Conservation (phyloP, 208 protist species). For the Entamoeba dispar region DNA sequence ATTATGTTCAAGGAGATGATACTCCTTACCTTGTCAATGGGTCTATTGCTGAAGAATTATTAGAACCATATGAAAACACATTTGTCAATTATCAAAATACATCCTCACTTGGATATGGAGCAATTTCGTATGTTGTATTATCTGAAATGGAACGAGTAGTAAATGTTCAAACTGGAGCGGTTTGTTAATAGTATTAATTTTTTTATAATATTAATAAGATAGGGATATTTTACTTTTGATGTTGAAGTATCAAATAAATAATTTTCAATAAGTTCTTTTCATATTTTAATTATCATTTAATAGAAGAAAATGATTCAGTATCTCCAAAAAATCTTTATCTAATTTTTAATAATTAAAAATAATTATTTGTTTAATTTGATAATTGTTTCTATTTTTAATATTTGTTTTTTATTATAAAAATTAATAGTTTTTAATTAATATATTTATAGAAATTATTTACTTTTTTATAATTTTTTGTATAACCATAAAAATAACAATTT, state of each 20-base stretch:
- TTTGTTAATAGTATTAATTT: neutral
- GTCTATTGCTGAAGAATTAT: neutral
- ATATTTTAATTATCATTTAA: no score
- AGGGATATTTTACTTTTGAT: no score
- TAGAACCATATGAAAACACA: neutral
- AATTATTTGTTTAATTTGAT: neutral
- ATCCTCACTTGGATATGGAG: neutral
- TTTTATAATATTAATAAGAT: no score
- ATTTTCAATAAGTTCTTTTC: no score
- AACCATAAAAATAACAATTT: no score
- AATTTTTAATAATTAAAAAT: no score
- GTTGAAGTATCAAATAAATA: no score
- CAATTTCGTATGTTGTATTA: neutral
- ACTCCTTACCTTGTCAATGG: neutral
- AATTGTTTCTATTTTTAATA: neutral
- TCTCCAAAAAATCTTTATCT: no score
- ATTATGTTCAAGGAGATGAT: neutral
- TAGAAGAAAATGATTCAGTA: no score
- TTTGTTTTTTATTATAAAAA: neutral
- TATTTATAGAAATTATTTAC: neutral
- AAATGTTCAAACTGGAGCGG: neutral
- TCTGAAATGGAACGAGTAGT: neutral
- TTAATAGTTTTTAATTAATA: neutral
- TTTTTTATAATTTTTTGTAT: no score
- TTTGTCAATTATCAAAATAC: neutral